Evolutionary conservation across 352 stramenopile genomes (phyloP).

Genomic region (Pythium scleroteichum): DNA sequence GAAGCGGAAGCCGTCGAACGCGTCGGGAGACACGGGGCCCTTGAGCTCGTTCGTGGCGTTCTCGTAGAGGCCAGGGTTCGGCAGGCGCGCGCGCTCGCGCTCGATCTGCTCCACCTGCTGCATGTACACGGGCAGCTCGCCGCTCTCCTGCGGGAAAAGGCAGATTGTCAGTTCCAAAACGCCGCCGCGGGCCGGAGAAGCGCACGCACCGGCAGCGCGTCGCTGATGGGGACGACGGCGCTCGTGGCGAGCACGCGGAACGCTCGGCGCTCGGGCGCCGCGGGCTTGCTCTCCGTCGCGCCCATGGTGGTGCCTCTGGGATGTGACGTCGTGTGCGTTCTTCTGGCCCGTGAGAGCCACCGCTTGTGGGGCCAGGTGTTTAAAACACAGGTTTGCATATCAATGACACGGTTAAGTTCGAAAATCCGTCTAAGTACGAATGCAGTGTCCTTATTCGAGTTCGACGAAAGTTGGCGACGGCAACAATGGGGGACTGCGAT

Average conservation of each 20-base stretch:
- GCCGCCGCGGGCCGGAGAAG: too few relatives aligned
- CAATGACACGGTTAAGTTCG: constrained; percentile 20
- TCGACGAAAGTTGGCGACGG: too few relatives aligned
- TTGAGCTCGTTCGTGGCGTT: constrained; percentile 86
- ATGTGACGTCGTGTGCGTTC: constrained; percentile 19
- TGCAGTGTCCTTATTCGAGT: too few relatives aligned
- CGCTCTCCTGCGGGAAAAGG: constrained; percentile 25
- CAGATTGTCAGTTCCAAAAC: background rate
- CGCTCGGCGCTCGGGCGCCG: too few relatives aligned
- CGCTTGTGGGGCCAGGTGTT: constrained; percentile 23
- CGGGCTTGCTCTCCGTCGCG: constrained; percentile 42
- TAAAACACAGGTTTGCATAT: constrained; percentile 37
- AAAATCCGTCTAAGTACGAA: constrained; percentile 3
- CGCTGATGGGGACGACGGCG: constrained; percentile 25
- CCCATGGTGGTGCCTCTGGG: constrained; percentile 50
- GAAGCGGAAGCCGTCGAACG: constrained; percentile 87
- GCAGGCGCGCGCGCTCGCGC: constrained; percentile 62
- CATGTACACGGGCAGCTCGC: constrained; percentile 73
- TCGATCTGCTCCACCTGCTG: constrained; percentile 84
- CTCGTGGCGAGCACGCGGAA: constrained; percentile 76
- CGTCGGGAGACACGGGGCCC: constrained; percentile 70
- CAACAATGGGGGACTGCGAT: background rate
- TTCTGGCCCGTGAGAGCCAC: constrained; percentile 25
- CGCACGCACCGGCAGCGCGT: constrained; percentile 43
- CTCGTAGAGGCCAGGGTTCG: constrained; percentile 84